Conservation (phyloP, 2,329 filamentous ascomycete species). For the Anisogramma anomala region DNA sequence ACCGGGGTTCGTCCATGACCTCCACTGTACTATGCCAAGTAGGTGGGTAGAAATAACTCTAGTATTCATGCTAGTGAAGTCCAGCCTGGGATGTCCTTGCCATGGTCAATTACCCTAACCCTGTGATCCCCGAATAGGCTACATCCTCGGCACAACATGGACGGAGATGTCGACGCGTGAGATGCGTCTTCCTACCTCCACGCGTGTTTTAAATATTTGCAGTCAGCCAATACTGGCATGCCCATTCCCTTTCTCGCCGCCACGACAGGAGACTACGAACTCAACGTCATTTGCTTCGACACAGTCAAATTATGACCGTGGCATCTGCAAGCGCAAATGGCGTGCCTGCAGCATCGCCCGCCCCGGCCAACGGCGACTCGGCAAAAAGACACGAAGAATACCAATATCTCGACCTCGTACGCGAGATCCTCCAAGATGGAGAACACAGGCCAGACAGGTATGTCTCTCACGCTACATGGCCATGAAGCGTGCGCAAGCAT, state of each 20-base stretch:
- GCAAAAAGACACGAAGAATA: constrained; percentile 64
- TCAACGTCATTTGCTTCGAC: not conserved
- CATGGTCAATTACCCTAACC: no score
- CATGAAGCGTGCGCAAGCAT: no score
- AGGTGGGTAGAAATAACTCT: no score
- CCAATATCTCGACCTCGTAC: constrained; percentile 86
- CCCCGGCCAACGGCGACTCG: constrained; percentile 2
- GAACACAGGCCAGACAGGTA: constrained; percentile 84
- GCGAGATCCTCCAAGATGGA: constrained; percentile 67
- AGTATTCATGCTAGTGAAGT: no score
- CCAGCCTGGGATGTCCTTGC: no score
- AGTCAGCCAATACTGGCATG: not conserved
- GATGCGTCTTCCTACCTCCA: not conserved
- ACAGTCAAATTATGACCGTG: constrained; percentile 3
- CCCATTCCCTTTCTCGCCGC: not conserved
- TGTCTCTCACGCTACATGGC: not conserved
- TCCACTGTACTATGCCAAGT: no score
- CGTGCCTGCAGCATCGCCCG: not conserved
- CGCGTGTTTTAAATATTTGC: not conserved
- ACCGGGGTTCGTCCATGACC: no score
- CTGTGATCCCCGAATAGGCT: not conserved
- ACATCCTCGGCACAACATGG: not conserved
- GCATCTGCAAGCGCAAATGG: constrained; percentile 4
- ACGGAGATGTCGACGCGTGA: not conserved
- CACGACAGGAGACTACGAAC: not conserved